Base-by-base conservation (phyloP, 352 stramenopile genomes). In the Phytophthora pistaciae region DNA sequence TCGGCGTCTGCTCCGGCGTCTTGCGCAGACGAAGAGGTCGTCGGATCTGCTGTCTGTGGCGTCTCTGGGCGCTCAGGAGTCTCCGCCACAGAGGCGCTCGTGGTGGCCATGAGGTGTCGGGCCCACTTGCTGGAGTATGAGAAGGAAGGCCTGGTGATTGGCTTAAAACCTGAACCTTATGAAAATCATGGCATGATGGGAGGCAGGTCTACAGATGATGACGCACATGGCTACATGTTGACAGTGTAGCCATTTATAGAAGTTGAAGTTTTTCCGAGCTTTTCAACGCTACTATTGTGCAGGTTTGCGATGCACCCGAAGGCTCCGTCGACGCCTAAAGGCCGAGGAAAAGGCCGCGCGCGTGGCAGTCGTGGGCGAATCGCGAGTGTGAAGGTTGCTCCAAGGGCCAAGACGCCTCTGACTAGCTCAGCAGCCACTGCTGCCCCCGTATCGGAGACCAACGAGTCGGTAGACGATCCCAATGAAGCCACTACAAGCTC, bases 181-280 rank as follows among this genome's bases (percentile, higher is more conserved):
- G 6, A 21, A 21, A 2, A 14, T 10, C 46, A 53, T 53, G 10
- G 2, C 20, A 53, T 53, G 46, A 53, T 53, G 46, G 46, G 46
- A 53, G 9, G 16, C 16, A 53, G 46, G 18, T 6, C 25, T 5
- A 14, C 3, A 3, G 20, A 14, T 23, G 8, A 4, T 7, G 46
- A 53, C 46, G 20, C 46, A 53, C 46, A 53, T 53, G 46, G 46
- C 46, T 56, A 38, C 49, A 62, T 50, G 18, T 9, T 53, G 20
- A 25, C 13, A 61, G 7, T 50, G 55, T 55, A 60, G 49, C 50
- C 52, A 65, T 70, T 60, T 65, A 65, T 70, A 69, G 60, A 64
- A 23, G 21, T 44, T 70, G 54, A 40, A 59, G 36, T 58, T 66
- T 29, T 44, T 29, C 57, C 13, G 11, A 29, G 18, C 14, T 14